Conservation (phyloP, 371 early-diverging fungal genomes). For the Mortierella sp. region DNA sequence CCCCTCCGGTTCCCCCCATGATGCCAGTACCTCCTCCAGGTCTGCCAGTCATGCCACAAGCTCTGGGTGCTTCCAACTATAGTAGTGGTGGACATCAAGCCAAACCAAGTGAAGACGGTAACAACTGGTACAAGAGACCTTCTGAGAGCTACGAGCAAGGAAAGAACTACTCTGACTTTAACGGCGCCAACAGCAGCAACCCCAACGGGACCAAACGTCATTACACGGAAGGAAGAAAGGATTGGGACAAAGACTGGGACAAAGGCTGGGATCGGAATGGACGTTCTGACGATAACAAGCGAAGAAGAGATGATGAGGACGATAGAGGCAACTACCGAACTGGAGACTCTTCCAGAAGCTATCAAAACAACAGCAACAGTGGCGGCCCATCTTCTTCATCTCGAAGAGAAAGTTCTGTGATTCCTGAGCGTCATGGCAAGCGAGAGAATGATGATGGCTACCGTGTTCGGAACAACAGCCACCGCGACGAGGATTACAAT, state of each 20-base stretch:
- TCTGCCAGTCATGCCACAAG: conserved; percentile 3
- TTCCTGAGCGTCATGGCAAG: conserved; percentile 1
- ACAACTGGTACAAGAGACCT: conserved; percentile 13
- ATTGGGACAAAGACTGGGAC: conserved; percentile 16
- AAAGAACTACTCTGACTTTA: conserved; percentile 7
- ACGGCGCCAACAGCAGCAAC: background rate
- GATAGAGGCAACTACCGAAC: conserved; percentile 4
- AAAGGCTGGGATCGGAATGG: conserved; percentile 10
- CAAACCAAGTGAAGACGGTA: conserved; percentile 14
- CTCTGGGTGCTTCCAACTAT: conserved; percentile 6
- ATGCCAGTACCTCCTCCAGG: conserved; percentile 11
- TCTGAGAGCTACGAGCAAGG: conserved; percentile 6
- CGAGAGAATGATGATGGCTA: conserved; percentile 17
- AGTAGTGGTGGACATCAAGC: background rate
- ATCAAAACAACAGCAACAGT: conserved; percentile 6
- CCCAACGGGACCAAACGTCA: conserved; percentile 15
- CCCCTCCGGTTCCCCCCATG: conserved; percentile 26
- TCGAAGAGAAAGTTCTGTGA: conserved; percentile 12
- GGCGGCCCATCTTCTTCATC: background rate
- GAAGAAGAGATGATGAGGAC: conserved; percentile 12
- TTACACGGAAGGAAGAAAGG: conserved; percentile 13
- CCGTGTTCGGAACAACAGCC: conserved; percentile 4
- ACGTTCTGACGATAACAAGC: conserved; percentile 12
- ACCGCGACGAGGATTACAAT: conserved; percentile 10
- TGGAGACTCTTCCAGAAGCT: background rate